Percentiles rank a stretch among this genome's conserved stretches.
Conservation (phyloP, 164 flowering plant species). For the Dillenia suffruticosa region DNA sequence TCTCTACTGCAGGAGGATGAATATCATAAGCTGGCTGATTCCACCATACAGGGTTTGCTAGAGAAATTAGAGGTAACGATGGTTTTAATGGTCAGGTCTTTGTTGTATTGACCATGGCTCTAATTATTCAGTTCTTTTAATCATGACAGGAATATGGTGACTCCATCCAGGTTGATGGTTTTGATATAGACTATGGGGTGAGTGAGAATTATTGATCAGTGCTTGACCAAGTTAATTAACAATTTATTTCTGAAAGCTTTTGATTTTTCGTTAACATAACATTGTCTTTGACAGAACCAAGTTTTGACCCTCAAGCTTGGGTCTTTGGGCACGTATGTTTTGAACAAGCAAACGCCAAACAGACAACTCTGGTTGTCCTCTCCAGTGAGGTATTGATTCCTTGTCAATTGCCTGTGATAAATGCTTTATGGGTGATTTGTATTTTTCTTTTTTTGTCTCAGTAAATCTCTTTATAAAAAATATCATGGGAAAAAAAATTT, state of each 20-base stretch:
- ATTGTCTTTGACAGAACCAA: conserved; percentile 55
- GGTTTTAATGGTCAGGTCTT: not conserved
- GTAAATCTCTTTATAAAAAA: too few relatives aligned
- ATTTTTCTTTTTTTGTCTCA: not conserved
- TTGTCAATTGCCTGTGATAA: not conserved
- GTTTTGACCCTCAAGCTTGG: conserved; percentile 89
- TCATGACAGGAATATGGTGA: conserved; percentile 87
- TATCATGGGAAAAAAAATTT: too few relatives aligned
- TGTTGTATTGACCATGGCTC: not conserved
- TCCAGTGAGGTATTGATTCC: conserved; percentile 69
- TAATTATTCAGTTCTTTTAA: not conserved
- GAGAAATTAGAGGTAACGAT: conserved; percentile 78
- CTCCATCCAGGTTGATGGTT: conserved; percentile 74
- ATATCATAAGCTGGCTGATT: conserved; percentile 69
- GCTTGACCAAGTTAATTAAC: not conserved
- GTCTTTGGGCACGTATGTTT: conserved; percentile 72
- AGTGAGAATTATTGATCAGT: conserved; percentile 38
- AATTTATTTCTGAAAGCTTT: not conserved
- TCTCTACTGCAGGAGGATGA: conserved; percentile 78
- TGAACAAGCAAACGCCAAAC: conserved; percentile 95
- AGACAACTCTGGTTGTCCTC: conserved; percentile 96
- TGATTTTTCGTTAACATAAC: conserved; percentile 1
- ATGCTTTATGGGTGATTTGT: not conserved
- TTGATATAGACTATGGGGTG: conserved; percentile 95
- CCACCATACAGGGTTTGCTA: conserved; percentile 64